These are phyloP conservation scores for Trichoderma oligosporum DNA, from an alignment of 2,329 filamentous ascomycete genomes.

Conservation along the genomic window DNA sequence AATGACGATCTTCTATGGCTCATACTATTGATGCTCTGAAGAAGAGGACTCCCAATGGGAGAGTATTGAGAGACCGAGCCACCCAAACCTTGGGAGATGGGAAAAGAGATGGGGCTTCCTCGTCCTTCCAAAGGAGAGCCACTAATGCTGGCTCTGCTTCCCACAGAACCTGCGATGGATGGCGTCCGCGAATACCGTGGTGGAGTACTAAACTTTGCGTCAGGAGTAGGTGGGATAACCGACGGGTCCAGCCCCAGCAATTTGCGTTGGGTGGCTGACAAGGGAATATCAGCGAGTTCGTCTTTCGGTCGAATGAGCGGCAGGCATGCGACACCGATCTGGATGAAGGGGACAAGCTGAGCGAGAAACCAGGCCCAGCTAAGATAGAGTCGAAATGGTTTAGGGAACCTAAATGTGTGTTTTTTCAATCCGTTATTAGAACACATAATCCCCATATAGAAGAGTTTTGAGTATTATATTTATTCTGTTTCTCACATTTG, in stretches of 20 bases:
- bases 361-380: conserved; percentile 45
- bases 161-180: conserved; percentile 59
- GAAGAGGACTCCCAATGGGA: conserved; percentile 49
- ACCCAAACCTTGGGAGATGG: conserved; percentile 28
- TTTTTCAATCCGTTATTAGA: conserved; percentile 23
- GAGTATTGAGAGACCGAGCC: conserved; percentile 47
- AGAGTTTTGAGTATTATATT: background rate
- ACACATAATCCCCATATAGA: conserved; percentile 2
- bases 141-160: conserved; percentile 53
- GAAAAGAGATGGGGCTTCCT: conserved; percentile 44
- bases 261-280: conserved; percentile 71
- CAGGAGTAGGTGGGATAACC: conserved; percentile 60
- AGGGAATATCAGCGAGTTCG: conserved; percentile 79
- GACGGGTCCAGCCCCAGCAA: conserved; percentile 76
- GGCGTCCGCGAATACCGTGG: conserved; percentile 79
- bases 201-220: conserved; percentile 71
- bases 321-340: conserved; percentile 65
- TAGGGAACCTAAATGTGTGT: conserved; percentile 30
- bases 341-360: conserved; percentile 60
- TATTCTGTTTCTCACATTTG: conserved; percentile 36
- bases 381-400: conserved; percentile 35
- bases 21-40: conserved; percentile 56
- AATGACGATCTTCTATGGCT: conserved; percentile 56
- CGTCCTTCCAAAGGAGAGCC: conserved; percentile 57
- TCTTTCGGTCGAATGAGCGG: conserved; percentile 72